Evolutionary conservation across 768 basidiomycete genomes (phyloP).

Genomic region (Lactifluus volemus): DNA sequence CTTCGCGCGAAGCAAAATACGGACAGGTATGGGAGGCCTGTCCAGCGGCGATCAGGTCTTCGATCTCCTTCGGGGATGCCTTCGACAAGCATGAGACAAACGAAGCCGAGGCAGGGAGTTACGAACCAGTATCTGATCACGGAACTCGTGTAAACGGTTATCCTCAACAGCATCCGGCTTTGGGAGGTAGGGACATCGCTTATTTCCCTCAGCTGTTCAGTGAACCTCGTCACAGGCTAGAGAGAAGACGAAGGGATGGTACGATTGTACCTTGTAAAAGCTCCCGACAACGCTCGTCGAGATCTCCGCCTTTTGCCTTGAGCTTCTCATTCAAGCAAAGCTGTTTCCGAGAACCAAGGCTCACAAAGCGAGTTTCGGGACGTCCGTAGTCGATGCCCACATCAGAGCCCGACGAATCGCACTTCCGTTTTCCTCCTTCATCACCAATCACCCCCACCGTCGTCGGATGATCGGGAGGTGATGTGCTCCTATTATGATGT

Average conservation of each 20-base stretch:
- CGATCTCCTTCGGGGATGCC: slow-evolving; percentile 90
- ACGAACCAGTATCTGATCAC: slow-evolving; percentile 78
- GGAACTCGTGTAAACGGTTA: slow-evolving; percentile 62
- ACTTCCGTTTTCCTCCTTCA: slow-evolving; percentile 3
- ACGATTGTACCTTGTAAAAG: slow-evolving; percentile 49
- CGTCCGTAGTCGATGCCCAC: slow-evolving; percentile 20
- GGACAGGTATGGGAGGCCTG: slow-evolving; percentile 67
- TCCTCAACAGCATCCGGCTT: slow-evolving; percentile 47
- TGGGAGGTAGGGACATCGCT: slow-evolving; percentile 73
- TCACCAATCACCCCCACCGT: not conserved
- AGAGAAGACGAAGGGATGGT: not conserved
- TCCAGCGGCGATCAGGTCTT: slow-evolving; percentile 77
- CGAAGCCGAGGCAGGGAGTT: not conserved
- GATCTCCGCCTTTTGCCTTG: slow-evolving; percentile 48
- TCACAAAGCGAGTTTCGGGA: slow-evolving; percentile 50
- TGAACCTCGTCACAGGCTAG: not conserved
- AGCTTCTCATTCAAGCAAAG: slow-evolving; percentile 87
- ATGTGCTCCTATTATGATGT: not conserved
- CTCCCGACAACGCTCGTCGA: slow-evolving; percentile 86
- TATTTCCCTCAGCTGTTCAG: slow-evolving; percentile 46
- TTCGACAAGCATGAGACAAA: slow-evolving; percentile 24
- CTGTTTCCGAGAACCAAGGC: slow-evolving; percentile 84
- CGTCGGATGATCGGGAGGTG: not conserved
- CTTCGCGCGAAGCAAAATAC: slow-evolving; percentile 84
- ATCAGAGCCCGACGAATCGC: slow-evolving; percentile 3